Evolutionary conservation across 345 rosid species (phyloP).

Genomic region (Gynandropsis gynandra): DNA sequence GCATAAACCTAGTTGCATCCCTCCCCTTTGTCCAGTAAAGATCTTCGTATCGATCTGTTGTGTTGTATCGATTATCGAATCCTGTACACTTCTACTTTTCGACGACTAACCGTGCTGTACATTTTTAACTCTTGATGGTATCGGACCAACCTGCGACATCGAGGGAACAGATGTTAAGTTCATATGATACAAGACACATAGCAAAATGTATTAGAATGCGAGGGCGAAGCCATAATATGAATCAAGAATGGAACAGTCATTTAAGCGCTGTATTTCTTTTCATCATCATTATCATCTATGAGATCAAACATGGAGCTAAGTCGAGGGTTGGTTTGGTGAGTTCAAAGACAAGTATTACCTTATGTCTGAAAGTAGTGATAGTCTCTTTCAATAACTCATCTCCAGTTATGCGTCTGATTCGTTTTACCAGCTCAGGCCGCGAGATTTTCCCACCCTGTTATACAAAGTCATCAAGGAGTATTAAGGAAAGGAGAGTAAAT

Average conservation of each 20-base stretch:
- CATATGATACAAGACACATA: background rate
- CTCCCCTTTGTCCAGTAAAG: no score
- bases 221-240: no score
- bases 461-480: background rate
- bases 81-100: background rate
- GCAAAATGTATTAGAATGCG: background rate
- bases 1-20: no score
- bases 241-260: no score
- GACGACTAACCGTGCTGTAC: slow-evolving; percentile 8
- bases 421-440: slow-evolving; percentile 46
- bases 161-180: background rate
- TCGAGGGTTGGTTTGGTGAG: background rate
- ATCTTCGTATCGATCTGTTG: no score
- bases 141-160: slow-evolving; percentile 9
- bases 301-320: slow-evolving; percentile 4
- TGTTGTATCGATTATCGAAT: no score
- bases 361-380: slow-evolving; percentile 49
- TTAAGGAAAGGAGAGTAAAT: slow-evolving; percentile 4
- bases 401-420: slow-evolving; percentile 57
- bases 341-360: slow-evolving; percentile 31
- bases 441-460: slow-evolving; percentile 63
- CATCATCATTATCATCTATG: no score
- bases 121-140: slow-evolving; percentile 10
- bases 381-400: slow-evolving; percentile 58
- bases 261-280: no score